Evolutionary conservation across 1,139 yeast genomes (phyloP), one percentile per base, ranked within the genome.

Genomic region (Sugiyamaella novakii): DNA sequence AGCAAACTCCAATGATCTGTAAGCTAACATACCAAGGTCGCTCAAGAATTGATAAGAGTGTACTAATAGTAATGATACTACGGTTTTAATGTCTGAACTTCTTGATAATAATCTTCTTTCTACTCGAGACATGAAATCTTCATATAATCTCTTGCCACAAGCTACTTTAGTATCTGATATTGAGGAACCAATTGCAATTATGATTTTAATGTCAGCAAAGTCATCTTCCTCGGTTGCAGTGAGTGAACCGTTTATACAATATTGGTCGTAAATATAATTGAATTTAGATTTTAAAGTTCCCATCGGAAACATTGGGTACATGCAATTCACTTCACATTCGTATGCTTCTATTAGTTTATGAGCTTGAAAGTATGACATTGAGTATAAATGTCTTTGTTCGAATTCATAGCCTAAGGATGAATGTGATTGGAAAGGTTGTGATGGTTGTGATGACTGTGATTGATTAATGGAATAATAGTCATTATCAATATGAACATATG

Each of bases 271-370:
- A 25, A 57, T 46, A 1, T 49, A 43, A 17, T 50, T 51, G 40
- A 54, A 57, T 33, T 49, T 56, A 5, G 43, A 24, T 17, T 44
- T 47, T 24, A 57, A 38, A 35, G 51, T 55, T 7, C 58, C 53
- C 25, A 54, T 59, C 18, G 52, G 57, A 47, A 59, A 59, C 28
- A 59, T 45, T 1, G 63, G 63, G 27, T 54, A 59, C 58, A 59
- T 51, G 40, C 57, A 51, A 43, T 59, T 56, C 12, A 59, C 56
- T 37, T 59, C 63, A 15, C 51, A 40, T 28, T 59, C 63, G 40
- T 56, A 59, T 3, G 54, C 52, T 18, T 52, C 47, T 3, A 59
- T 43, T n/a, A 59, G 38, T 10, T 36, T 34, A 15, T 34, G 39
- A 7, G 58, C 60, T 14, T 51, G 54, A 5, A 34, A 30, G 17